phyloP scores from a whole-genome alignment of 768 basidiomycete genomes.

The Leccinum subgranulosum region DNA sequence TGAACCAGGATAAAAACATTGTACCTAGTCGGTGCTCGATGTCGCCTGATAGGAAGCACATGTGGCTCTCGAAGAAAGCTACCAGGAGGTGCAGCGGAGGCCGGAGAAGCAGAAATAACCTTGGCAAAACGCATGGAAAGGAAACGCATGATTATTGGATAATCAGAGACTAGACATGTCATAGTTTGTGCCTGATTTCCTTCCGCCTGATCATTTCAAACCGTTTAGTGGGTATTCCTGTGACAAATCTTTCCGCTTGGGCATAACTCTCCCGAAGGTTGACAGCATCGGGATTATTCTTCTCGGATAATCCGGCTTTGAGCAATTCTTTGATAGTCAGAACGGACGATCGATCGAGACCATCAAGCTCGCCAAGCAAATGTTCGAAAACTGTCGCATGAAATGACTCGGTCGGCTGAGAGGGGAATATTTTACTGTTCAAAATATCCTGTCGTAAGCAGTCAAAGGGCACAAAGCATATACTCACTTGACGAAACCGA shows the following conservation, averaged over 20 bases:
- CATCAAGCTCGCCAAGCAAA: conserved; percentile 51
- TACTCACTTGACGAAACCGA: conserved; percentile 65
- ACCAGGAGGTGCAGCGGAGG: neutral
- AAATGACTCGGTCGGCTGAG: conserved; percentile 49
- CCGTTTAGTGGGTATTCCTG: conserved; percentile 51
- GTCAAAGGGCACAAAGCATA: neutral
- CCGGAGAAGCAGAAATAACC: neutral
- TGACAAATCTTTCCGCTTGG: conserved; percentile 63
- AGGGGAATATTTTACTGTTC: conserved; percentile 56
- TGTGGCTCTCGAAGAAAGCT: neutral
- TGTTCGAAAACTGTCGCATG: conserved; percentile 49
- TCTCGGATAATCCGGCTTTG: conserved; percentile 53
- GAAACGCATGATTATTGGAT: neutral
- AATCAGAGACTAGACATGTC: conserved; percentile 1
- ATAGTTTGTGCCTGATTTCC: conserved; percentile 67
- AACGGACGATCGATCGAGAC: conserved; percentile 55
- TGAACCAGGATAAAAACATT: neutral
- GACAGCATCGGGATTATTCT: conserved; percentile 59
- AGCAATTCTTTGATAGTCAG: conserved; percentile 53
- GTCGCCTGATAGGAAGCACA: neutral
- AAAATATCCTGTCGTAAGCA: conserved; percentile 2
- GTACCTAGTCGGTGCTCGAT: neutral
- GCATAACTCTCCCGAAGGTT: conserved; percentile 70
- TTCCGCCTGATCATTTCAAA: conserved; percentile 58
- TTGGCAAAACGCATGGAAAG: neutral